Evolutionary conservation across 2,329 filamentous ascomycete species (phyloP).

Genomic region (Clonostachys byssicola): DNA sequence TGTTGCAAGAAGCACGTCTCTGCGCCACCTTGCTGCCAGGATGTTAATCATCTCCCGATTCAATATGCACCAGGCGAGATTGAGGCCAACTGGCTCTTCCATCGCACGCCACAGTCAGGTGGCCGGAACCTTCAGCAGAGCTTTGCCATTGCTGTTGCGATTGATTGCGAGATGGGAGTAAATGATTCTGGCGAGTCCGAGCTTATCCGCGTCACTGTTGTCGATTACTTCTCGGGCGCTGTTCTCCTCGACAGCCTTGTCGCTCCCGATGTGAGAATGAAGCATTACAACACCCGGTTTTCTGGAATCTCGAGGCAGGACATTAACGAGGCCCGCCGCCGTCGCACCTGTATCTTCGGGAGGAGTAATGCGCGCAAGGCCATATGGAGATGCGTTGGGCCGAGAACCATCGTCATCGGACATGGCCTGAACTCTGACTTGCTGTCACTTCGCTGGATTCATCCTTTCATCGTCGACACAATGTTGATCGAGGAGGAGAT

Average conservation of each 20-base stretch:
- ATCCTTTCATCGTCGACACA: conserved; percentile 38
- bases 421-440: conserved; percentile 40
- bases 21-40: conserved; percentile 14
- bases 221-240: conserved; percentile 46
- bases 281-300: conserved; percentile 42
- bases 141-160: conserved; percentile 25
- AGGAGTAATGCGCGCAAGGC: conserved; percentile 31
- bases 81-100: conserved; percentile 15
- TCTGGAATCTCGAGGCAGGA: conserved; percentile 39
- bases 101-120: conserved; percentile 9
- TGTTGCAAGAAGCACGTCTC: conserved; percentile 17
- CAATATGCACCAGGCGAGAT: conserved; percentile 15
- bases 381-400: conserved; percentile 37
- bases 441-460: conserved; percentile 40
- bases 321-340: conserved; percentile 27
- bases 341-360: conserved; percentile 30
- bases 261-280: conserved; percentile 36
- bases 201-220: conserved; percentile 43
- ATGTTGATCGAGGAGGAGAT: conserved; percentile 18
- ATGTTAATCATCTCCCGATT: conserved; percentile 14
- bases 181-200: conserved; percentile 37
- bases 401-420: conserved; percentile 41
- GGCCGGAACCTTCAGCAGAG: neutral
- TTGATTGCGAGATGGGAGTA: conserved; percentile 54
- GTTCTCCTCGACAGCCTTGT: conserved; percentile 47